These are phyloP conservation scores for Beauveria asiatica DNA, from an alignment of 2,329 filamentous ascomycete genomes.

Conservation along the genomic window DNA sequence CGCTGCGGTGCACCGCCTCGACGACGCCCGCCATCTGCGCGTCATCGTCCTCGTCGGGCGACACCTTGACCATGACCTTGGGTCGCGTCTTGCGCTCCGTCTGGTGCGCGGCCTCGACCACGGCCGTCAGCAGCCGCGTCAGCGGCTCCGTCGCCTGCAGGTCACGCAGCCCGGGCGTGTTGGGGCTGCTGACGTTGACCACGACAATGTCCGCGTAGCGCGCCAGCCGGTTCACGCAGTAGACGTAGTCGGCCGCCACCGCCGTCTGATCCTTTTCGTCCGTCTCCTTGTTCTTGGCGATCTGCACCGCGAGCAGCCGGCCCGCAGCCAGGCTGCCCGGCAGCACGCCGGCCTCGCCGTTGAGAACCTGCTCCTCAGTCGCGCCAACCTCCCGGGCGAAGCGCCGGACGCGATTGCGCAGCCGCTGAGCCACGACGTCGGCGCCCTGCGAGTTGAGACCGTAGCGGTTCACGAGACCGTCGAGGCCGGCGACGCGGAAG, in stretches of 20 bases:
- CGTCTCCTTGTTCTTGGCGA: constrained; percentile 95
- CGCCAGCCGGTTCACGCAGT: constrained; percentile 74
- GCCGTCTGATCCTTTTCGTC: constrained; percentile 77
- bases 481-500: constrained; percentile 74
- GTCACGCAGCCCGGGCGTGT: constrained; percentile 83
- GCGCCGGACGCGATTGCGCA: constrained; percentile 68
- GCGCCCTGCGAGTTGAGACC: constrained; percentile 89
- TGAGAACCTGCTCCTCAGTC: constrained; percentile 63
- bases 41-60: constrained; percentile 84
- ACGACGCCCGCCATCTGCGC: constrained; percentile 82
- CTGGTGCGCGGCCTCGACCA: constrained; percentile 67
- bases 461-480: constrained; percentile 91
- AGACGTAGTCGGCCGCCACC: constrained; percentile 75
- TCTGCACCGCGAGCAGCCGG: constrained; percentile 77
- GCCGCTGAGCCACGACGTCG: constrained; percentile 70
- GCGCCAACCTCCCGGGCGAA: constrained; percentile 67
- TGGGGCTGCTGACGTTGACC: constrained; percentile 94
- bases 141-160: constrained; percentile 80
- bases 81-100: constrained; percentile 59
- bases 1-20: constrained; percentile 70
- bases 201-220: constrained; percentile 93
- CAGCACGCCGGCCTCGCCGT: constrained; percentile 69
- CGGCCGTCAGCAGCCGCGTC: constrained; percentile 69
- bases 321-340: constrained; percentile 72
- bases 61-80: constrained; percentile 93